Evolutionary conservation across 768 basidiomycete genomes (phyloP), one percentile per base, ranked within the genome.

Genomic region (Scleroderma bovista): DNA sequence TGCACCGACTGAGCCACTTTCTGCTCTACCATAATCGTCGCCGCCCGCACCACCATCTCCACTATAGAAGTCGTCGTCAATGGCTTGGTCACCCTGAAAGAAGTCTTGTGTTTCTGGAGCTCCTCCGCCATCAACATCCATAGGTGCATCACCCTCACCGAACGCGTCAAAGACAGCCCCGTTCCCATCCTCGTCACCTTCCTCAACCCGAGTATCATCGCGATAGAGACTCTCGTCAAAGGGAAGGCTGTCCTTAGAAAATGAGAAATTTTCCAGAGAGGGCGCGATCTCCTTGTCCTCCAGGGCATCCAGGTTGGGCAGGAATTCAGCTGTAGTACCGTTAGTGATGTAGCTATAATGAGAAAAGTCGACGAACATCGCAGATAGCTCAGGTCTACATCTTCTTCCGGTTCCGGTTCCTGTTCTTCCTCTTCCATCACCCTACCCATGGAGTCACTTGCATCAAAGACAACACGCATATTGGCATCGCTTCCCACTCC

Each of bases 381-480:
- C 41, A 88, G 69, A 52, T 75, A 71, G 24, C 73, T 78, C 39
- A 91, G 59, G 60, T 89, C 84, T 13, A 91, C 73, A 4, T 78
- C 73, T 47, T 85, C 83, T 54, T 79, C 78, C 2, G 82, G 80
- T 56, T 93, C 91, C 39, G 84, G 75, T 36, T 81, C 67, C 13
- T 72, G 72, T 8, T 69, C 72, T 22, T 84, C 83, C 41, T 90
- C 92, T 34, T 94, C 83, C 3, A 77, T 81, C 29, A 76, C 86
- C 53, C 83, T 87, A 3, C 83, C 81, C 64, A 88, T 83, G 0
- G 90, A 87, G 65, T 97, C 95, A 50, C 94, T 86, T 5, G 93
- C 94, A 65, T 98, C 95, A 58, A 99, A 99, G 23, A 98, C 89
- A 45, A 99, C 88, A 51, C 93, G 76, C 65, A 97, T 75, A 36